Evolutionary conservation across 2,329 filamentous ascomycete genomes (phyloP), one percentile per base, ranked within the genome.

Genomic region (Helicocarpus griseus): DNA sequence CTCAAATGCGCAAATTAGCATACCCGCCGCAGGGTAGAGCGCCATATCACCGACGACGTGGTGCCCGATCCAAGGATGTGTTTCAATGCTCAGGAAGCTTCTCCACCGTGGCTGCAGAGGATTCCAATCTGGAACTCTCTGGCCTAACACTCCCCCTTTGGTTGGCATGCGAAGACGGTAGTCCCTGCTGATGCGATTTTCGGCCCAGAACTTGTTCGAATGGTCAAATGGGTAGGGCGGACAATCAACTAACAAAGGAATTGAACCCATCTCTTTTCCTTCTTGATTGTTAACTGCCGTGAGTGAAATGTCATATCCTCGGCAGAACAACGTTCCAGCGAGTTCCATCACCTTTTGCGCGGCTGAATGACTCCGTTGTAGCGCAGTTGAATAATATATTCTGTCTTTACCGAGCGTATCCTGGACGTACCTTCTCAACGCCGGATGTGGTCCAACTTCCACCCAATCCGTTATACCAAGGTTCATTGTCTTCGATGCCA

Each of bases 11-110:
- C 67, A 65, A 3, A 57, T 54, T 2, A 69, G 26, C 49, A 65
- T 63, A 1, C 65, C 67, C 0, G 66, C 61, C 2, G 57, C 66
- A 6, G 67, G 68, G 47, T 60, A 68, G 8, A 69, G 22, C 11
- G 56, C 61, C 1, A 47, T 52, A 13, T 55, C 58, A 2, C 53
- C 48, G 31, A 62, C 61, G 49, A 48, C 58, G 55, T 61, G 65
- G 50, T 58, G 29, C 14, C 54, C 31, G 38, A 59, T 43, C 57
- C 65, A 65, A 29, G 60, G 53, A 35, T 49, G 24, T 48, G 62
- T 56, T 55, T 59, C 60, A 29, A 36, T 50, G 52, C 40, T 56
- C 52, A 53, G 54, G 56, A 49, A 62, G 52, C 46, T 58, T 43
- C 46, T 56, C 57, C 61, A 63, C 47, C 22, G 41, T 35, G 60